Conservation (phyloP, 495 filamentous ascomycete species). For the Stereocaulon alpinum region DNA sequence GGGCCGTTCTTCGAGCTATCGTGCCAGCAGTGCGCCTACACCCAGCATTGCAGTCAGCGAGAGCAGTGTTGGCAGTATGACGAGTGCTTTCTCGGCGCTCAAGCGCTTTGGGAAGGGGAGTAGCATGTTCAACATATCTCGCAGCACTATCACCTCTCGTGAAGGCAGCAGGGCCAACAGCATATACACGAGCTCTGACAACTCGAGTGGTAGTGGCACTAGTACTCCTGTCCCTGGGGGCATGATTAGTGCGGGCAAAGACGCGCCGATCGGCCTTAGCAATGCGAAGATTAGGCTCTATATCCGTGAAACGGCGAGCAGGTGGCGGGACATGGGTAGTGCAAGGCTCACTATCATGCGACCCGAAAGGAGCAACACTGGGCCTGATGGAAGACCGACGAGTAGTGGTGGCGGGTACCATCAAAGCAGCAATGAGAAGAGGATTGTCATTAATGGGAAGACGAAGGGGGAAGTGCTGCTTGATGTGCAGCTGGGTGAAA, state of each 20-base stretch:
- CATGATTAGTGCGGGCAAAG: slow-evolving; percentile 42
- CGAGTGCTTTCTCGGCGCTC: slow-evolving; percentile 59
- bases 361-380: slow-evolving; percentile 28
- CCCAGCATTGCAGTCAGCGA: slow-evolving; percentile 43
- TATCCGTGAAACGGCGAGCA: slow-evolving; percentile 58
- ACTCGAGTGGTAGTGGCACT: slow-evolving; percentile 30
- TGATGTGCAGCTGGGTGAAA: slow-evolving; percentile 74
- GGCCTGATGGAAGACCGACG: slow-evolving; percentile 6
- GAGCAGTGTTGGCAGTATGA: slow-evolving; percentile 48
- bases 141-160: slow-evolving; percentile 47
- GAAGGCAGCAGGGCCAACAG: slow-evolving; percentile 47
- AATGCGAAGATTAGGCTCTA: slow-evolving; percentile 79
- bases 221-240: slow-evolving; percentile 51
- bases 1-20: slow-evolving; percentile 40
- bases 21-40: slow-evolving; percentile 43
- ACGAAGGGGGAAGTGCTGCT: slow-evolving; percentile 58
- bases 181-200: slow-evolving; percentile 46
- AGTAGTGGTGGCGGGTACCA: slow-evolving; percentile 10
- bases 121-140: slow-evolving; percentile 69
- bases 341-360: slow-evolving; percentile 68
- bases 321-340: slow-evolving; percentile 85
- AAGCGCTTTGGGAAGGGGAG: slow-evolving; percentile 56
- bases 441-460: slow-evolving; percentile 64
- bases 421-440: slow-evolving; percentile 51
- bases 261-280: slow-evolving; percentile 48